These are phyloP conservation scores for Primulina tabacum DNA, from an alignment of 257 asterid genomes.

Conservation along the genomic window DNA sequence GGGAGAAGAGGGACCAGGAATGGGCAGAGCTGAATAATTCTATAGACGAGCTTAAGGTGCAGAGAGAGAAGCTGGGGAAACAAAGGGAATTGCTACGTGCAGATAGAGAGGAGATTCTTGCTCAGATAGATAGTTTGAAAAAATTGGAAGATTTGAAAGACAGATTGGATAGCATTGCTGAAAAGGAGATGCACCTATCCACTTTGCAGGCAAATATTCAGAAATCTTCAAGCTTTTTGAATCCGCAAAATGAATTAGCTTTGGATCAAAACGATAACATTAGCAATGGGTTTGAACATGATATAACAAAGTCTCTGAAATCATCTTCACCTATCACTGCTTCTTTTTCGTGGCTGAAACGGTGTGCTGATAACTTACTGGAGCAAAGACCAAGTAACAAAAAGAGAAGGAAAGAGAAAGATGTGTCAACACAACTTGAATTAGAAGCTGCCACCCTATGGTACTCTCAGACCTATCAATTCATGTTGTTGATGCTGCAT, in stretches of 20 bases:
- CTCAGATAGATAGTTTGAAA: constrained; percentile 69
- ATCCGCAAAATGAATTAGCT: constrained; percentile 30
- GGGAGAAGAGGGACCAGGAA: constrained; percentile 76
- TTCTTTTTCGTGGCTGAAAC: constrained; percentile 82
- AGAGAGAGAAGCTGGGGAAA: constrained; percentile 84
- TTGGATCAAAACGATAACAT: constrained; percentile 34
- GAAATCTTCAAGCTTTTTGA: constrained; percentile 33
- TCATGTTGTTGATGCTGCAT: constrained; percentile 7
- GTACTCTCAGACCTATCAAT: constrained; percentile 33
- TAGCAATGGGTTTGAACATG: constrained; percentile 42
- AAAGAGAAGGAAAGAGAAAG: constrained; percentile 56
- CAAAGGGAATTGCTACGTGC: constrained; percentile 82
- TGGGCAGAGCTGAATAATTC: constrained; percentile 76
- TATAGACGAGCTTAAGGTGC: constrained; percentile 76
- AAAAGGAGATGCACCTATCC: constrained; percentile 44
- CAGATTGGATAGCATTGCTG: constrained; percentile 57
- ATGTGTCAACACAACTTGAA: constrained; percentile 30
- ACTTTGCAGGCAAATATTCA: constrained; percentile 37
- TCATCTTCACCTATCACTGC: constrained; percentile 66
- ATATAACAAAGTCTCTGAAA: constrained; percentile 36
- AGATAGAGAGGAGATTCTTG: constrained; percentile 76
- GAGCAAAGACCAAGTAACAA: constrained; percentile 67
- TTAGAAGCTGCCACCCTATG: constrained; percentile 41
- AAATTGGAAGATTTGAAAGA: constrained; percentile 71
- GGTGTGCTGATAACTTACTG: constrained; percentile 83